Base-by-base conservation (phyloP, 2,329 filamentous ascomycete species). In the Elsinoe australis region DNA sequence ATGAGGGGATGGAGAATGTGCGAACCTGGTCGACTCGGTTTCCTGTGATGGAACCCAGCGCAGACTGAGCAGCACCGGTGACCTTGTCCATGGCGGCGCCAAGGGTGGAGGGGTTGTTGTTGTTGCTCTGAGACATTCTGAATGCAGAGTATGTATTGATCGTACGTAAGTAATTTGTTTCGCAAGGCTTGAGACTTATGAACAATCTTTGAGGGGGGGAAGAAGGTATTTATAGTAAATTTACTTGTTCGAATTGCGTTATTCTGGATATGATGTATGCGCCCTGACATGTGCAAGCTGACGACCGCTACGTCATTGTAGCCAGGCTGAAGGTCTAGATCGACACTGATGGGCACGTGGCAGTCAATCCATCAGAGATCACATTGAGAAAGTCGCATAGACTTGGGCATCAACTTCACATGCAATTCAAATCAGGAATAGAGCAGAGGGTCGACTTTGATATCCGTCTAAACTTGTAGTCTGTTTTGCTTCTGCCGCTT, bases 11-110 rank as follows among this genome's bases (percentile, higher is more conserved):
- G 9, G 19, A 45, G 38, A 24, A 22, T 26, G 8, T 9, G 12
- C n/a, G 29, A 49, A 76, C 75, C 67, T 87, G 73, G 59, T 90
- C 82, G 52, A 73, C 72, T 2, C 74, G 73, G 71, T 70, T 87
- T 58, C 87, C 88, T 7, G 85, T 89, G 49, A 94, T 52, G 53
- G 71, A 76, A 54, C 87, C 86, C 42, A 92, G 58, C 42, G 75
- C 79, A 53, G 75, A 83, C 68, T 94, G 87, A 46, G 82, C 77
- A 48, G 80, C 72, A 56, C 85, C 86, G 29, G 80, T 75, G 59
- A 84, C 85, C 48, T 58, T 49, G 55, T 64, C 83, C 58, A 86
- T 62, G 69, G 82, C 82, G 50, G 85, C 84, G 74, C 90, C 78
- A 61, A 89, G 75, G 54, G 88, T 92, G 54, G 87, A 94, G 15